Conservation (phyloP, 78 protist species). For the Planoprotostelium fungivorum region DNA sequence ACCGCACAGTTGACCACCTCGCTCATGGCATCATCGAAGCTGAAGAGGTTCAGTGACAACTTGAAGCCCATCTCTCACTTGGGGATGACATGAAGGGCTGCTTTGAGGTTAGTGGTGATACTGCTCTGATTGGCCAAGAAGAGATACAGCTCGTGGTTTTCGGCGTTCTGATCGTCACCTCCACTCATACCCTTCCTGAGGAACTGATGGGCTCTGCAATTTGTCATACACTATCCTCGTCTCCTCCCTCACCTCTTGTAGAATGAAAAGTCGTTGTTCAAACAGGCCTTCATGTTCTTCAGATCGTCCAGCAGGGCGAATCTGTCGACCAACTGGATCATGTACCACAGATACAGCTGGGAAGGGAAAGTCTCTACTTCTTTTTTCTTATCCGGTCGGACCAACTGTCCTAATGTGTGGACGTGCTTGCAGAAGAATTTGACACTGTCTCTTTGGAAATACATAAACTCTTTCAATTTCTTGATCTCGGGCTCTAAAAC, state of each 20-base stretch:
- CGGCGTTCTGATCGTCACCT: constrained; percentile 59
- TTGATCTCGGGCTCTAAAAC: constrained; percentile 64
- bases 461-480: constrained; percentile 61
- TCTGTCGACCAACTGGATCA: constrained; percentile 49
- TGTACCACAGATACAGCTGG: constrained; percentile 29
- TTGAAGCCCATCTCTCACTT: neutral
- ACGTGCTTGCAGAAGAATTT: constrained; percentile 23
- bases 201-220: constrained; percentile 40
- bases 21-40: constrained; percentile 43
- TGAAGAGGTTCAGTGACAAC: neutral
- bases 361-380: constrained; percentile 25
- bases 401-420: constrained; percentile 24
- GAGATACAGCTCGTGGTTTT: constrained; percentile 65
- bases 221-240: no score
- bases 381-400: constrained; percentile 31
- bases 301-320: constrained; percentile 71
- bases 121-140: constrained; percentile 70
- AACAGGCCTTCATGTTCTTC: constrained; percentile 84
- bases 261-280: constrained; percentile 82
- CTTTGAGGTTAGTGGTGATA: constrained; percentile 43
- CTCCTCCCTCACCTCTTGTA: constrained; percentile 74
- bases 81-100: constrained; percentile 17
- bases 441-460: constrained; percentile 38
- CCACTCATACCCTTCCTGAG: constrained; percentile 47
- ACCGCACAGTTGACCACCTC: constrained; percentile 26